Base-by-base conservation (phyloP, 2,329 filamentous ascomycete genomes). In the Pyricularia pennisetigena region DNA sequence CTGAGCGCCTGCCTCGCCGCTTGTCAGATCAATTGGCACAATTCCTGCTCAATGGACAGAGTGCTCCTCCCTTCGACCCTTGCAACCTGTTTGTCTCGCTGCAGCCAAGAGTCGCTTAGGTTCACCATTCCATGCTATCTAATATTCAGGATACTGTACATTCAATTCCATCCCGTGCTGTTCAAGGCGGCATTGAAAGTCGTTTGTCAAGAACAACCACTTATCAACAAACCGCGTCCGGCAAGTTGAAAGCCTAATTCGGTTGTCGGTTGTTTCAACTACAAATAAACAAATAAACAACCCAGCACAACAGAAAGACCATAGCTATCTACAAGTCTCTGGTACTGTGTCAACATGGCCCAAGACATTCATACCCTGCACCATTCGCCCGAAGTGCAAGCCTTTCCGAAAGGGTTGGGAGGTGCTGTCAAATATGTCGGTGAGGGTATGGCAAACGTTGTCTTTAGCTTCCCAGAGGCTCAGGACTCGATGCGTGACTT, bases 391-490 rank as follows among this genome's bases (percentile, higher is more conserved):
- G 12, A 67, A 28, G 24, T 9, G 8, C 66, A 67, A 57, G n/a
- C 54, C 26, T 41, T 67, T 2, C 66, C 66, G 8, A 28, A 9
- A 10, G 57, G 29, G 26, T 20, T 26, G n/a, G 66, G 66, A 54
- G 14, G 7, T 30, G 29, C 30, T 9, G 66, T 67, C n/a, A 49
- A 54, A 0, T 71, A 70, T 69, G 77, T 87, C 26, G 85, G 83
- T 29, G 91, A 95, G 76, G 92, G 91, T 28, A 88, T 90, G 28
- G 91, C 92, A 67, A 94, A 95, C 76, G 84, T 90, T 67, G 89
- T 94, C 70, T 93, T 91, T 74, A 83, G 84, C 72, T 70, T 82
- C 24, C 77, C 79, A 4, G 73, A 77, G 69, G 73, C 73, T 68
- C n/a, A 57, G 35, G 29, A 35, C 16, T n/a, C 29, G 28, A 24